Conservation (phyloP, 257 asterid genomes). For the Fraxinus excelsior region DNA sequence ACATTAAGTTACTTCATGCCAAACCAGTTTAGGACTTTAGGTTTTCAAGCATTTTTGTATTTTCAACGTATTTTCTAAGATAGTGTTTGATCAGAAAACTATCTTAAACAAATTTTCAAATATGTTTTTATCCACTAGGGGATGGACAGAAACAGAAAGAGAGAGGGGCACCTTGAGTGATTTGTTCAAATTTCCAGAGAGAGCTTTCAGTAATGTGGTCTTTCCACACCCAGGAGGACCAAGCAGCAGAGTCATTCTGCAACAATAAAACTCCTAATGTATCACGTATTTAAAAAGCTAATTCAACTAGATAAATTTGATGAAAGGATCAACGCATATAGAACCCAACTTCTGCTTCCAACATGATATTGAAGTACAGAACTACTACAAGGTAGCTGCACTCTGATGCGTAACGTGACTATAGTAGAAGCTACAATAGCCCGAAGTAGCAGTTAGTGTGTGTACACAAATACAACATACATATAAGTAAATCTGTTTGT, state of each 20-base stretch:
- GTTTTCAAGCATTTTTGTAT: neutral
- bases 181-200: conserved; percentile 63
- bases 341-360: neutral
- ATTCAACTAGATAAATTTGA: neutral
- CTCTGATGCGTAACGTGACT: neutral
- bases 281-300: conserved; percentile 4
- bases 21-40: neutral
- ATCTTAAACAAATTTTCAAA: neutral
- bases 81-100: neutral
- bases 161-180: conserved; percentile 49
- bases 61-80: neutral
- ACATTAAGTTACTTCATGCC: neutral
- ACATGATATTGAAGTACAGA: conserved; percentile 4
- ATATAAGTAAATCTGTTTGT: neutral
- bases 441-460: neutral
- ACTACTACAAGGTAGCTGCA: conserved; percentile 1
- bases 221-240: conserved; percentile 85
- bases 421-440: neutral
- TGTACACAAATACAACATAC: neutral
- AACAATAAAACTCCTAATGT: conserved; percentile 17
- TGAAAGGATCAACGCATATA: neutral
- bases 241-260: conserved; percentile 66
- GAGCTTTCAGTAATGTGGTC: conserved; percentile 69
- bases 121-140: neutral
- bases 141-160: neutral